Evolutionary conservation across 768 basidiomycete genomes (phyloP).

Genomic region (Boletus bicolor): DNA sequence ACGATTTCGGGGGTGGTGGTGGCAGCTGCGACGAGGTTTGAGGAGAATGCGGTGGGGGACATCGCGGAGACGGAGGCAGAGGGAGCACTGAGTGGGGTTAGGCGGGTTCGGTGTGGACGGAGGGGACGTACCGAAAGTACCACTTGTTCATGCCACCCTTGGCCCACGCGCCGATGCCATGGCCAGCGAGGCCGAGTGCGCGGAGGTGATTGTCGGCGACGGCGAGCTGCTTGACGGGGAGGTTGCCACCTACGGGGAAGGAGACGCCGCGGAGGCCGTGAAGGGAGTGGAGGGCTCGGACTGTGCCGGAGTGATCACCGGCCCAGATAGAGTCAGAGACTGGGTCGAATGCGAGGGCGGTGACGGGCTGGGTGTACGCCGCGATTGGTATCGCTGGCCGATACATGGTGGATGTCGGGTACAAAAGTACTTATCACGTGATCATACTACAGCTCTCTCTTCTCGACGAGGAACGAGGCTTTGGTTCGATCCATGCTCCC

Average conservation of each 20-base stretch:
- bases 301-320: constrained; percentile 67
- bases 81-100: constrained; percentile 31
- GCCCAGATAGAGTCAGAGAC: constrained; percentile 89
- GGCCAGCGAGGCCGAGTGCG: constrained; percentile 55
- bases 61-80: constrained; percentile 36
- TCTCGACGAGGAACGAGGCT: too few species aligned
- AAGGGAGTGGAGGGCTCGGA: constrained; percentile 64
- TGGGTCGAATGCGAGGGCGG: constrained; percentile 85
- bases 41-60: constrained; percentile 48
- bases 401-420: constrained; percentile 16
- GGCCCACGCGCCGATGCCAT: constrained; percentile 74
- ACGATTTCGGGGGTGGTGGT: constrained; percentile 58
- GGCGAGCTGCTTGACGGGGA: constrained; percentile 69
- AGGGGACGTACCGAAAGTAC: constrained; percentile 58
- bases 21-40: constrained; percentile 58
- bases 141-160: constrained; percentile 87
- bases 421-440: constrained; percentile 9
- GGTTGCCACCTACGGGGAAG: constrained; percentile 67
- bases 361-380: constrained; percentile 46
- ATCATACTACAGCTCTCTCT: background rate
- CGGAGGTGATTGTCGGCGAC: constrained; percentile 79
- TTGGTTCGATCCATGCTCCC: constrained; percentile 30
- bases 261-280: constrained; percentile 65
- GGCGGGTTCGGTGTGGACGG: background rate
- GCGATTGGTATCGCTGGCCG: constrained; percentile 17